Base-by-base conservation (phyloP, 257 asterid genomes). In the Sherardia arvensis region DNA sequence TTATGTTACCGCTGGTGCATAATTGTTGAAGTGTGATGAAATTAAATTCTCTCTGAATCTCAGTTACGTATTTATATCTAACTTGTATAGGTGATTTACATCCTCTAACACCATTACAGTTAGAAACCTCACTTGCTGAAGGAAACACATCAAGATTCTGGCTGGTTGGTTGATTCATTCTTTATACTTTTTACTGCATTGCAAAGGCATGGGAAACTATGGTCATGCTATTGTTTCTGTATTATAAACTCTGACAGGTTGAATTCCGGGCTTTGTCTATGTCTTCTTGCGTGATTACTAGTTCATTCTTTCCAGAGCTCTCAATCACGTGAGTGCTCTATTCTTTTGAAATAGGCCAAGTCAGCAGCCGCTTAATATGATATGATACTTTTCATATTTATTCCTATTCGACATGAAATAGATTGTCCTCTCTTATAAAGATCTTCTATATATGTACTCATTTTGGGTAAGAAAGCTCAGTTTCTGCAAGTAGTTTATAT, bases 41-140 rank as follows among this genome's bases (percentile, higher is more conserved):
- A 17, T 17, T 54, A 21, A 34, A 22, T 10, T 49, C 34, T 17
- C 32, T 23, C 5, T 45, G 28, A 17, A 47, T 25, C n/a, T 59
- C 51, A 53, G 65, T 62, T 28, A 26, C 49, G 59, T 71, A 58
- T 66, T 61, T 67, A 12, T 54, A 29, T 40, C 23, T 47, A 65
- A 78, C 66, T 69, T 61, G 67, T 69, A 27, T 76, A 92, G 99
- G 97, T 66, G 71, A 85, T 12, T 73, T 85, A 65, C 84, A 73
- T 78, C 95, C 78, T 53, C 75, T 89, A 83, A 92, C 97, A 47
- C 99, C 99, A 14, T 80, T 92, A 71, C 95, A 87, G 73, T 68
- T 92, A 83, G 99, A 92, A 79, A 68, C 84, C 59, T 66, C 89
- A 86, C 95, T 92, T 71, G 82, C 97, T 69, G 99, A 92, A 75